A percentile compares a stretch with the other conserved stretches of the same genome.
These are phyloP conservation scores for Penicillium egyptiacum DNA, from an alignment of 495 filamentous ascomycete genomes.

Conservation along the genomic window DNA sequence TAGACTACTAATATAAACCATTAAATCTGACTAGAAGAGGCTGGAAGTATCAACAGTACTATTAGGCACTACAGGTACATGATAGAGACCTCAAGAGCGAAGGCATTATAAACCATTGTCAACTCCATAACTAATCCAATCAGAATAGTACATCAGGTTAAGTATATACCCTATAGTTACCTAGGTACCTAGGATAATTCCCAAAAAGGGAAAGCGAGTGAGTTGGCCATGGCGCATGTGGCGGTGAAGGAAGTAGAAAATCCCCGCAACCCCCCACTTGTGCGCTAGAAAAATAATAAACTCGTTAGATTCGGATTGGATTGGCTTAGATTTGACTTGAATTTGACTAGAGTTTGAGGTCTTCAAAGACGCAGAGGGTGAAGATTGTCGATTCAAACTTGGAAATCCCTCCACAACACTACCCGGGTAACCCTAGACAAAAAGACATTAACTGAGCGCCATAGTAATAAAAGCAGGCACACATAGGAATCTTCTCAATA, in stretches of 20 bases:
- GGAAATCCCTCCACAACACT: background rate
- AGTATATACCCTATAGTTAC: too few relatives aligned
- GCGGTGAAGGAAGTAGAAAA: conserved; percentile 39
- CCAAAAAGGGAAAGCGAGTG: conserved; percentile 31
- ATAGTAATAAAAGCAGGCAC: background rate
- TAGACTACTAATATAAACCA: background rate
- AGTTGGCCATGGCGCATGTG: conserved; percentile 40
- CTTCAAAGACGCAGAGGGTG: conserved; percentile 5
- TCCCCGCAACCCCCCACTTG: conserved; percentile 46
- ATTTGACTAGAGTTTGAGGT: background rate
- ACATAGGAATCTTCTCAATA: conserved; percentile 3
- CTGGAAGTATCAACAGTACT: background rate
- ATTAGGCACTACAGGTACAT: background rate
- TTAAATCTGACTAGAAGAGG: background rate
- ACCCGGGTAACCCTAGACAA: background rate
- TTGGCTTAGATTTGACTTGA: background rate
- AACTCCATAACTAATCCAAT: too few relatives aligned
- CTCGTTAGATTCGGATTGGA: background rate
- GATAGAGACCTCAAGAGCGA: too few relatives aligned
- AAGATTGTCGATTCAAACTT: background rate
- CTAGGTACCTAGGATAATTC: background rate
- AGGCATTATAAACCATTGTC: too few relatives aligned
- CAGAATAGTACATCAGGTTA: too few relatives aligned
- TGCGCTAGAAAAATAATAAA: conserved; percentile 13
- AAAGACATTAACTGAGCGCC: background rate